Evolutionary conservation across 192 early-diverging fungal species (phyloP).

Genomic region (Coemansia sp.): DNA sequence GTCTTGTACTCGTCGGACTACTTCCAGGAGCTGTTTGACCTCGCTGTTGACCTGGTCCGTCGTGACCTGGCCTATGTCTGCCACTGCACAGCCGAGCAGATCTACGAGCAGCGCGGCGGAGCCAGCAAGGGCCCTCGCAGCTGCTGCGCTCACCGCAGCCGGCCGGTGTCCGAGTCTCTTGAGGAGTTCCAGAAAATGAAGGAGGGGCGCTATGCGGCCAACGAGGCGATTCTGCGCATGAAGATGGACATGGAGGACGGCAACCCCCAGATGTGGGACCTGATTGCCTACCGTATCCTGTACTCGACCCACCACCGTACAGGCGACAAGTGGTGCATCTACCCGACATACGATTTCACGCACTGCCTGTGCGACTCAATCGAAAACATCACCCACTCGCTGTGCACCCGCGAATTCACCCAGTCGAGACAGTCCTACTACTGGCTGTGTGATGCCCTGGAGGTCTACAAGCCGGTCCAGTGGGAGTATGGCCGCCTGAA

Average conservation of each 20-base stretch:
- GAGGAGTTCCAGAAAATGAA: conserved; percentile 98
- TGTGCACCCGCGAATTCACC: conserved; percentile 96
- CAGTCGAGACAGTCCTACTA: conserved; percentile 96
- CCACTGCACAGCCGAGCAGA: conserved; percentile 94
- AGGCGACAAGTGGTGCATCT: conserved; percentile 93
- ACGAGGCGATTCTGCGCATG: conserved; percentile 93
- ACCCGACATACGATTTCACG: conserved; percentile 99
- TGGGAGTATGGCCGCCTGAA: conserved; percentile 98
- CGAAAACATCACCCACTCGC: conserved; percentile 99
- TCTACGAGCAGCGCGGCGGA: conserved; percentile 89
- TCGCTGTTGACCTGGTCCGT: conserved; percentile 89
- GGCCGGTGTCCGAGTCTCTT: conserved; percentile 90
- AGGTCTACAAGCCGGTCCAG: conserved; percentile 99
- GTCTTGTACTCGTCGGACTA: conserved; percentile 98
- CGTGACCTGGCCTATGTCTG: conserved; percentile 91
- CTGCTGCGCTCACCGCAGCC: conserved; percentile 87
- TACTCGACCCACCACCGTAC: conserved; percentile 93
- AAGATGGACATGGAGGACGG: conserved; percentile 99
- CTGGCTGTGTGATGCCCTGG: conserved; percentile 97
- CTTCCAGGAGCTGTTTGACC: conserved; percentile 94
- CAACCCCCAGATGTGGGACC: conserved; percentile 99
- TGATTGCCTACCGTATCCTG: conserved; percentile 95
- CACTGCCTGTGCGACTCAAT: conserved; percentile 99
- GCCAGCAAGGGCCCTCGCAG: conserved; percentile 80
- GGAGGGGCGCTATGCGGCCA: conserved; percentile 91